Conservation (phyloP, 306 rosid species). For the Phaseolus lunatus region DNA sequence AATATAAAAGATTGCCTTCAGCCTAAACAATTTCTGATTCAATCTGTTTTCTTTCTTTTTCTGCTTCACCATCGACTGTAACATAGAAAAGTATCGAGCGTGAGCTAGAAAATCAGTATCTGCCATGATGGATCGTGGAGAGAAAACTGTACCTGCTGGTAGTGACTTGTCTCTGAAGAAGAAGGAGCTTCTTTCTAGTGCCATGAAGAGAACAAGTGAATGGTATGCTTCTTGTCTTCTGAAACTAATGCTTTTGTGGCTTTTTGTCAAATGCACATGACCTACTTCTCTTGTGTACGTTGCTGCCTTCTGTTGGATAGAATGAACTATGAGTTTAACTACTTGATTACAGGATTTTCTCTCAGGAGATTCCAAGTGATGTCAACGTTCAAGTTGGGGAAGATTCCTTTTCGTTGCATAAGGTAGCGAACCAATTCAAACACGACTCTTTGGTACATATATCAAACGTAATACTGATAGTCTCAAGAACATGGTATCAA, state of each 20-base stretch:
- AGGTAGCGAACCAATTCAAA: slow-evolving; percentile 60
- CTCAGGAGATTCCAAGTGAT: slow-evolving; percentile 98
- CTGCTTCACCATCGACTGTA: slow-evolving; percentile 43
- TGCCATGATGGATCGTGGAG: slow-evolving; percentile 69
- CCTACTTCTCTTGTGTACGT: slow-evolving; percentile 30
- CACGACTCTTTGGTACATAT: slow-evolving; percentile 32
- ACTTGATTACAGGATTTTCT: slow-evolving; percentile 78
- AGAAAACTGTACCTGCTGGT: slow-evolving; percentile 50
- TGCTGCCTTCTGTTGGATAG: slow-evolving; percentile 25
- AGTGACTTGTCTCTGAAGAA: slow-evolving; percentile 67
- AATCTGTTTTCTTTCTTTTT: slow-evolving; percentile 36
- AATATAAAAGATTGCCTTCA: slow-evolving; percentile 47
- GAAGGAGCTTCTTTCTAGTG: slow-evolving; percentile 86
- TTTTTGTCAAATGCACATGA: slow-evolving; percentile 10
- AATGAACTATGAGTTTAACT: slow-evolving; percentile 34
- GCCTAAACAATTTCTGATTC: slow-evolving; percentile 40
- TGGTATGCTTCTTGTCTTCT: slow-evolving; percentile 62
- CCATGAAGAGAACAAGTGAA: slow-evolving; percentile 93
- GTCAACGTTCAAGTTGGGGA: slow-evolving; percentile 77
- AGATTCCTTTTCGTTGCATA: slow-evolving; percentile 81
- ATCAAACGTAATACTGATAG: background rate
- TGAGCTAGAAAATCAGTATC: slow-evolving; percentile 47
- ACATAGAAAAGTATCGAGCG: slow-evolving; percentile 52
- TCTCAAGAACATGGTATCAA: background rate
- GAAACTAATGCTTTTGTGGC: background rate